These are phyloP conservation scores for Pseudogymnoascus sp. DNA, from an alignment of 2,329 filamentous ascomycete species.

Conservation along the genomic window DNA sequence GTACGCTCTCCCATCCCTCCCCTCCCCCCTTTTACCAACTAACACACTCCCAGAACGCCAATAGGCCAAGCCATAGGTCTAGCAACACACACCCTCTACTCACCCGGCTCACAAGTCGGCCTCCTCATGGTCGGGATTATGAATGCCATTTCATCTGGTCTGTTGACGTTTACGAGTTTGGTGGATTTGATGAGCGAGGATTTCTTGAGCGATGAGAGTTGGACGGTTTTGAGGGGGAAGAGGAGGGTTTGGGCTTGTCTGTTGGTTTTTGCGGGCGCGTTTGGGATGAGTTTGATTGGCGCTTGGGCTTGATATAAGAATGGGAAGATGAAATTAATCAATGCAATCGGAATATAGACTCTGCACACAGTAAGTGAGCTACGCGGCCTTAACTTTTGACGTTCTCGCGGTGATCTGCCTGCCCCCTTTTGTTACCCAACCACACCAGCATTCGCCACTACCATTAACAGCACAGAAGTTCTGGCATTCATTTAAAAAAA, in stretches of 20 bases:
- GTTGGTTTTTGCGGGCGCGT: slow-evolving; percentile 51
- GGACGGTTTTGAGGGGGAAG: slow-evolving; percentile 49
- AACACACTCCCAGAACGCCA: slow-evolving; percentile 52
- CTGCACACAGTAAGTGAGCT: too few relatives aligned
- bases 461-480: neutral
- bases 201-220: slow-evolving; percentile 67
- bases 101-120: slow-evolving; percentile 65
- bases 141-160: slow-evolving; percentile 72
- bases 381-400: too few relatives aligned
- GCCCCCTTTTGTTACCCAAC: too few relatives aligned
- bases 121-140: slow-evolving; percentile 77
- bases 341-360: neutral
- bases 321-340: neutral
- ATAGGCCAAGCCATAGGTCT: slow-evolving; percentile 74
- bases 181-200: slow-evolving; percentile 78
- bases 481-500: neutral
- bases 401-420: too few relatives aligned
- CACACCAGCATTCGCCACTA: neutral
- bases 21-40: neutral
- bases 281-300: slow-evolving; percentile 60
- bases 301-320: slow-evolving; percentile 47
- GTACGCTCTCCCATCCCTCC: neutral
- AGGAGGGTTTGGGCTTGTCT: slow-evolving; percentile 54
- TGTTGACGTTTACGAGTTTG: slow-evolving; percentile 70
- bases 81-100: slow-evolving; percentile 66